Percentiles rank a stretch among this genome's conserved stretches.
Conservation (phyloP, 306 rosid species). For the Potentilla sterilis region DNA sequence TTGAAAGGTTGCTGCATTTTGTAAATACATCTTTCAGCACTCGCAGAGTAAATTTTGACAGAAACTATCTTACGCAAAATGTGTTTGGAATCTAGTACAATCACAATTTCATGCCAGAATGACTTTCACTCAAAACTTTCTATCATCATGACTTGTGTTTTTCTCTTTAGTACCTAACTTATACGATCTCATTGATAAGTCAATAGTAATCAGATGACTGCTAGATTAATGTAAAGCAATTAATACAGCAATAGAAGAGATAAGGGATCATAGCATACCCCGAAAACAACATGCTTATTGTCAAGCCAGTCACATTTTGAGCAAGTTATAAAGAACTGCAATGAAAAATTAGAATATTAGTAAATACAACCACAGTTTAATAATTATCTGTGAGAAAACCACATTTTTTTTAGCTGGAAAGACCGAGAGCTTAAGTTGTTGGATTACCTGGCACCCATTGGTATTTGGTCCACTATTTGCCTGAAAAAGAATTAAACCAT, state of each 20-base stretch:
- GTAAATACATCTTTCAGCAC: not conserved
- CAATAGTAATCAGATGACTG: not conserved
- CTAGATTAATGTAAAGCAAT: not conserved
- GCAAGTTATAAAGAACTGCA: constrained; percentile 90
- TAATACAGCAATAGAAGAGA: not conserved
- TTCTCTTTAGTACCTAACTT: not conserved
- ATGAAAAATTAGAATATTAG: not conserved
- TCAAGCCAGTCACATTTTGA: constrained; percentile 99
- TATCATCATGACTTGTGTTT: not conserved
- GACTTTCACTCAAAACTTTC: not conserved
- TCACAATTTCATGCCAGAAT: not conserved
- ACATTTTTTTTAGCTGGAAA: not conserved
- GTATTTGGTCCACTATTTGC: constrained; percentile 88
- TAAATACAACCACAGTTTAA: not conserved
- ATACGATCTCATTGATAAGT: not conserved
- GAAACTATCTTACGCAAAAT: not conserved
- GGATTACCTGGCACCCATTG: constrained; percentile 87
- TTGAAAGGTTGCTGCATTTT: not conserved
- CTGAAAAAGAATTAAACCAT: constrained; percentile 44
- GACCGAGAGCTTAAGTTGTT: constrained; percentile 10
- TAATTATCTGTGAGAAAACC: not conserved
- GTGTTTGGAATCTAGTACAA: not conserved
- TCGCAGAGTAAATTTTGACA: not conserved
- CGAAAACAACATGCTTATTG: constrained; percentile 95
- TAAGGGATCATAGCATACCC: constrained; percentile 59